Evolutionary conservation across 768 basidiomycete genomes (phyloP).

Genomic region (Cyclocybe cylindracea): DNA sequence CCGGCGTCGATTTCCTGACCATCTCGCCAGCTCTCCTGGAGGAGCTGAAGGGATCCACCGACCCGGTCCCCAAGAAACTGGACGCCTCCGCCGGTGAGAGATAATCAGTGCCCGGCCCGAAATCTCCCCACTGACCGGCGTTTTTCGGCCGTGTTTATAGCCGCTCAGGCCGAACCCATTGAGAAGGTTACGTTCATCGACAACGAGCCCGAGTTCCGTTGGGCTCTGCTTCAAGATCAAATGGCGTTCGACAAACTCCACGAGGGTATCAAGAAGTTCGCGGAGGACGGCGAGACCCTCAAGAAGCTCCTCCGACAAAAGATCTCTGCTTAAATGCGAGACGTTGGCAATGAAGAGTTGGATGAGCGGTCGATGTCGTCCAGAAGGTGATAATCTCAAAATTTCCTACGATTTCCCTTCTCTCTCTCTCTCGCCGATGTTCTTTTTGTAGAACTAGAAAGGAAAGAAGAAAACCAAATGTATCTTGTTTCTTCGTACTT

Average conservation of each 20-base stretch:
- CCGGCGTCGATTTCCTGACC: slow-evolving; percentile 97
- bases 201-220: slow-evolving; percentile 96
- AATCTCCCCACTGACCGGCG: neutral
- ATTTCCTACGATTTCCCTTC: neutral
- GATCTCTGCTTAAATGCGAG: slow-evolving; percentile 44
- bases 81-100: slow-evolving; percentile 60
- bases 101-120: slow-evolving; percentile 7
- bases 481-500: neutral
- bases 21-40: slow-evolving; percentile 90
- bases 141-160: slow-evolving; percentile 27
- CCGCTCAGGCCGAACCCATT: slow-evolving; percentile 59
- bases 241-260: slow-evolving; percentile 99
- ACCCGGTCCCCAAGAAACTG: slow-evolving; percentile 83
- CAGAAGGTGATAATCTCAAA: neutral
- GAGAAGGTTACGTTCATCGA: slow-evolving; percentile 84
- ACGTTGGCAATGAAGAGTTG: neutral
- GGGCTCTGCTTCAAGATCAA: slow-evolving; percentile 86
- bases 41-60: slow-evolving; percentile 83
- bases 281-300: slow-evolving; percentile 90
- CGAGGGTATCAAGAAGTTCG: slow-evolving; percentile 98
- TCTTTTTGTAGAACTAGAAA: slow-evolving; percentile 15
- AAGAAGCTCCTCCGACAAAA: slow-evolving; percentile 79
- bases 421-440: neutral
- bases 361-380: neutral
- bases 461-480: neutral